Conservation (phyloP, 176 grass and related monocot species). For the Aegilops sharonensis region DNA sequence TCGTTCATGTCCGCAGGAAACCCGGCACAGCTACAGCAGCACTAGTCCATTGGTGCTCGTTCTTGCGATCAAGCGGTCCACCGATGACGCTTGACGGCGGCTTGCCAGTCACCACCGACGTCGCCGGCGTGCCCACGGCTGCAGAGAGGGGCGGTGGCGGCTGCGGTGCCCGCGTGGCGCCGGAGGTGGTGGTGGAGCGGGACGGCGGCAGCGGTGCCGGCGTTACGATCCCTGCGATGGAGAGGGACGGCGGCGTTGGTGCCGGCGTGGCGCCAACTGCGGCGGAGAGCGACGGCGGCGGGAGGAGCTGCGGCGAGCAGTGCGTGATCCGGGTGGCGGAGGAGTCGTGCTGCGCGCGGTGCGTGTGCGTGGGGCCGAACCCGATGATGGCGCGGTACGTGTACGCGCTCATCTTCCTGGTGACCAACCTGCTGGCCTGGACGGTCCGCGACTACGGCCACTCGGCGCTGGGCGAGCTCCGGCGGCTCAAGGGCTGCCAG, state of each 20-base stretch:
- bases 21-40: not conserved
- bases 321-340: slow-evolving; percentile 38
- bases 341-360: slow-evolving; percentile 60
- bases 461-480: slow-evolving; percentile 65
- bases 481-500: slow-evolving; percentile 50
- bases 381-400: slow-evolving; percentile 78
- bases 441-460: slow-evolving; percentile 83
- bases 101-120: no score
- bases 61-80: not conserved
- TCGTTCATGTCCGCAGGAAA: slow-evolving; percentile 1
- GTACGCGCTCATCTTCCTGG: slow-evolving; percentile 89
- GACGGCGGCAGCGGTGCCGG: not conserved
- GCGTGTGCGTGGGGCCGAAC: slow-evolving; percentile 53
- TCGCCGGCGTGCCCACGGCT: not conserved
- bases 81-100: not conserved
- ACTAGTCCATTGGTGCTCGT: not conserved
- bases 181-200: not conserved
- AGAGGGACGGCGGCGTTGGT: not conserved
- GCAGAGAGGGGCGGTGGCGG: no score
- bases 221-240: not conserved
- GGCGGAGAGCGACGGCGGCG: not conserved
- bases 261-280: not conserved
- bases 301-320: not conserved
- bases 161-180: not conserved
- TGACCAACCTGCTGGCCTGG: slow-evolving; percentile 87